A percentile compares a stretch with the other conserved stretches of the same genome.
Evolutionary conservation across 306 rosid species (phyloP).

Genomic region (Urtica urens): DNA sequence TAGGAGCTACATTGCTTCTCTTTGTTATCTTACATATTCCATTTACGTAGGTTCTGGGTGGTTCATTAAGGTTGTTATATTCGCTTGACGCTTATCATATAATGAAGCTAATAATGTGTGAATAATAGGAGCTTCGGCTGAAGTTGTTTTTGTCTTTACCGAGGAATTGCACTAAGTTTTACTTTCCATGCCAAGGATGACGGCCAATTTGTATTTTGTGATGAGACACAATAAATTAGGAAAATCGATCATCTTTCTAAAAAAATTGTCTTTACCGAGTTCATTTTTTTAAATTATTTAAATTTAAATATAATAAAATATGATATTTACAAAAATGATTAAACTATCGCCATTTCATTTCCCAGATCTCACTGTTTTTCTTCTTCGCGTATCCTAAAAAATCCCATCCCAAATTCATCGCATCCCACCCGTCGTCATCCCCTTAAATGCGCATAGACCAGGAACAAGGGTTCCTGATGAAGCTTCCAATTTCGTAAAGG

Average conservation of each 20-base stretch:
- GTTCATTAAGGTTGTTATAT: background rate
- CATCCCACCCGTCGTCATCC: too few relatives aligned
- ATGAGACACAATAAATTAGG: background rate
- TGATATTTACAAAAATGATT: too few relatives aligned
- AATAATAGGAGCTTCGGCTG: background rate
- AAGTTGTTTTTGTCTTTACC: background rate
- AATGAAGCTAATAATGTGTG: constrained; percentile 10
- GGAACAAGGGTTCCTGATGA: too few relatives aligned
- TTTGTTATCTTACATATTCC: constrained; percentile 6
- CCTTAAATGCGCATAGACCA: too few relatives aligned
- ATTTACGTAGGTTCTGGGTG: background rate
- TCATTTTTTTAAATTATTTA: too few relatives aligned
- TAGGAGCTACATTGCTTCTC: background rate
- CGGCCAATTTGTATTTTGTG: background rate
- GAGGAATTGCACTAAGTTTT: background rate
- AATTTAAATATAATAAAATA: too few relatives aligned
- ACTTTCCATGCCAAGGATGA: background rate
- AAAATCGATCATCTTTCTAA: background rate
- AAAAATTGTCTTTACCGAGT: background rate
- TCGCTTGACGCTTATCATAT: background rate
- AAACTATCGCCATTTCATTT: too few relatives aligned
- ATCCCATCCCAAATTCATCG: too few relatives aligned
- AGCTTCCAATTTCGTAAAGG: too few relatives aligned
- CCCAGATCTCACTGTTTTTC: too few relatives aligned
- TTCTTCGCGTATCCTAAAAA: too few relatives aligned